These are phyloP conservation scores for Boletus huronensis DNA, from an alignment of 768 basidiomycete genomes.

Conservation along the genomic window DNA sequence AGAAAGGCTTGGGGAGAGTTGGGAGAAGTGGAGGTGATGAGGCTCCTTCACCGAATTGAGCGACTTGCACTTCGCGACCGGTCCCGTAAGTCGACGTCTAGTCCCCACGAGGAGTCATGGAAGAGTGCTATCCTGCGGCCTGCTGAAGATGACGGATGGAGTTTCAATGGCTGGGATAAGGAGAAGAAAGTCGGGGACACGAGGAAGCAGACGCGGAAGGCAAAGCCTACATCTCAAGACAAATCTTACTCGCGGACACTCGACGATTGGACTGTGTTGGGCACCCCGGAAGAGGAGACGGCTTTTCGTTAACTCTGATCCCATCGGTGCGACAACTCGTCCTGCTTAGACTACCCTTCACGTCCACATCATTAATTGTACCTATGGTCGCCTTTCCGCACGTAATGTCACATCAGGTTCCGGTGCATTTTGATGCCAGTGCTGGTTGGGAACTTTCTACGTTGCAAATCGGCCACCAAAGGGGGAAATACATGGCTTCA, in stretches of 20 bases:
- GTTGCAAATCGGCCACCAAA: not conserved
- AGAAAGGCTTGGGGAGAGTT: constrained; percentile 42
- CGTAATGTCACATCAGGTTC: not conserved
- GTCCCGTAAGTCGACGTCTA: constrained; percentile 10
- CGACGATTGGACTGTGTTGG: constrained; percentile 2
- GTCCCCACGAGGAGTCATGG: constrained; percentile 37
- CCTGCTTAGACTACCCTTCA: not conserved
- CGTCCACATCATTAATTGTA: not conserved
- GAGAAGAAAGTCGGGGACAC: not conserved
- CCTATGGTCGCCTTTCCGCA: too few species aligned
- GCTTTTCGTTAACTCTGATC: constrained; percentile 5
- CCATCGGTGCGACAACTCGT: not conserved
- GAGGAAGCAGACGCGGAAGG: constrained; percentile 1
- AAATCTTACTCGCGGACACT: not conserved
- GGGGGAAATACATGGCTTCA: not conserved
- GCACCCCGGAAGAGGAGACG: not conserved
- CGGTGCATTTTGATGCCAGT: not conserved
- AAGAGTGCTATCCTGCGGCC: constrained; percentile 36
- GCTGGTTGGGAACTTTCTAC: not conserved
- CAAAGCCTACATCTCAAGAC: not conserved
- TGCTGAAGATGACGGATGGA: constrained; percentile 39
- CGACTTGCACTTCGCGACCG: constrained; percentile 31
- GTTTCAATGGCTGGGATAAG: constrained; percentile 47
- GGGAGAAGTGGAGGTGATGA: constrained; percentile 50
- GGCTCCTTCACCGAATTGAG: constrained; percentile 51